Evolutionary conservation across 2,329 filamentous ascomycete species (phyloP).

Genomic region (Colletotrichum acutatum): DNA sequence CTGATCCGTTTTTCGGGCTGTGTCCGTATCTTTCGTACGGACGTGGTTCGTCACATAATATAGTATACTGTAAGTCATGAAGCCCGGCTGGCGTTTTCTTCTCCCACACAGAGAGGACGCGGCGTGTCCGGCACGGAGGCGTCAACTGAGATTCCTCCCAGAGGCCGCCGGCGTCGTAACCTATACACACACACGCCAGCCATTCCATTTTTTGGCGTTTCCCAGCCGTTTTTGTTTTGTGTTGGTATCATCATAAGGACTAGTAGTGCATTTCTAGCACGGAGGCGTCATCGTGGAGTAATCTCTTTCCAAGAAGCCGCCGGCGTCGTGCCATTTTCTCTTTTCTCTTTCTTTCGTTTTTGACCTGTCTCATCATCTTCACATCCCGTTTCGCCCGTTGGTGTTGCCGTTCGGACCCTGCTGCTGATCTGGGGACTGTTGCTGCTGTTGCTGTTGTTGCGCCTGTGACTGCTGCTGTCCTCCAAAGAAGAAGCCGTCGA

Average conservation of each 20-base stretch:
- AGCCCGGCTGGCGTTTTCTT: background rate
- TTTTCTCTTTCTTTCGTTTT: background rate
- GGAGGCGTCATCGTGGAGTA: background rate
- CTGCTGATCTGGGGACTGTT: background rate
- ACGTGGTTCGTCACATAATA: background rate
- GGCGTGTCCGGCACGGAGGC: background rate
- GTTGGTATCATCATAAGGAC: background rate
- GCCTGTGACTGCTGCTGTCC: conserved; percentile 51
- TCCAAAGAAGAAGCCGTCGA: conserved; percentile 80
- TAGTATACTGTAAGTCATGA: background rate
- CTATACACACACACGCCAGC: background rate
- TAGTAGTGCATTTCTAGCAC: background rate
- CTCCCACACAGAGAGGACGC: background rate
- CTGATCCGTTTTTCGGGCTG: background rate
- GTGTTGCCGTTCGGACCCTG: conserved; percentile 33
- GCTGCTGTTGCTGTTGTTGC: conserved; percentile 16
- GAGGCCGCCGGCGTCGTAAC: background rate
- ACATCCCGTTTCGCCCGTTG: background rate
- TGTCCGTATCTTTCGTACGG: background rate
- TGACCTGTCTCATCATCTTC: background rate
- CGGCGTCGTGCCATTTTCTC: background rate
- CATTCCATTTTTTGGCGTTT: background rate
- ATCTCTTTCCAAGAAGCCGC: background rate
- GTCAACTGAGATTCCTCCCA: background rate
- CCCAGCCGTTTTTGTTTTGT: background rate